A percentile compares a stretch with the other conserved stretches of the same genome.
These are phyloP conservation scores for Russula vinacea DNA, from an alignment of 768 basidiomycete genomes.

Conservation along the genomic window DNA sequence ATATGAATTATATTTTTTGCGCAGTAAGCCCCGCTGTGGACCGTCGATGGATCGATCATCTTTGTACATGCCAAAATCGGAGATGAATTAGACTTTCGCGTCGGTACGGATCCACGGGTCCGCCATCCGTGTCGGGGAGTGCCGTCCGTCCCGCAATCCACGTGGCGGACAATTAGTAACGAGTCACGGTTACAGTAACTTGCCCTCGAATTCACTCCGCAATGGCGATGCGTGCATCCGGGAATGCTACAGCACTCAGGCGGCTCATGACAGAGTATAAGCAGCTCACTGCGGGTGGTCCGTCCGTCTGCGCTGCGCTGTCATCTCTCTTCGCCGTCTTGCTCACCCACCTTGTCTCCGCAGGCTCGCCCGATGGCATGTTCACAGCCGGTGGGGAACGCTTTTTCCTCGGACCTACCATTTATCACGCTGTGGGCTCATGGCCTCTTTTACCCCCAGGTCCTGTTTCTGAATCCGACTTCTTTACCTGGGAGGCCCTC, in stretches of 20 bases:
- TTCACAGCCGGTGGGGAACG: constrained; percentile 77
- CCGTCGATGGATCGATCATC: neutral
- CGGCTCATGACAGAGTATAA: constrained; percentile 93
- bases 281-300: constrained; percentile 77
- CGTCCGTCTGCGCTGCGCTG: constrained; percentile 20
- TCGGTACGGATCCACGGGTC: constrained; percentile 6
- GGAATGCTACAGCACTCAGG: constrained; percentile 69
- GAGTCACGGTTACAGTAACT: too few species aligned
- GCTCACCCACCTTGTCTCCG: neutral
- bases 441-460: constrained; percentile 44
- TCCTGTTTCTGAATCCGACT: constrained; percentile 86
- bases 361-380: constrained; percentile 90
- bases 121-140: neutral
- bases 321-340: neutral
- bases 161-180: too few species aligned
- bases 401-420: neutral
- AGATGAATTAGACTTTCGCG: constrained; percentile 1
- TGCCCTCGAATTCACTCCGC: too few species aligned
- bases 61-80: neutral
- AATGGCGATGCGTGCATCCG: constrained; percentile 56
- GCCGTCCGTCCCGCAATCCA: neutral
- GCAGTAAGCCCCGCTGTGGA: neutral
- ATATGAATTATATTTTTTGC: neutral
- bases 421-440: neutral
- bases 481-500: constrained; percentile 95